phyloP scores from a whole-genome alignment of 2,329 filamentous ascomycete species.

The Ophiostoma triangulosporum region DNA sequence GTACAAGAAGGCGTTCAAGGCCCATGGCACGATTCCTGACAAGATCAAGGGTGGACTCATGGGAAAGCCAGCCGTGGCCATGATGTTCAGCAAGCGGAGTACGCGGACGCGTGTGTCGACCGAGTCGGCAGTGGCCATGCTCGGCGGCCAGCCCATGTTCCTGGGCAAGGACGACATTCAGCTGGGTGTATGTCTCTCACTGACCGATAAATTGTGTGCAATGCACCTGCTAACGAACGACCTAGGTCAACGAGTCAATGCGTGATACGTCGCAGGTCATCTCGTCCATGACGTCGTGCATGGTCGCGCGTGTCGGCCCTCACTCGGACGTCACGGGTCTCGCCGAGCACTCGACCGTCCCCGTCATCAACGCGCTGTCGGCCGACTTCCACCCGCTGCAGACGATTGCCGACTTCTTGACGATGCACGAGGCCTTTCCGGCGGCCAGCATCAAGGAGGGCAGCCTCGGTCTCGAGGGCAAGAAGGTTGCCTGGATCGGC shows the following conservation, averaged over 20 bases:
- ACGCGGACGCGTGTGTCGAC: constrained; percentile 90
- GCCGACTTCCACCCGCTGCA: constrained; percentile 90
- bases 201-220: neutral
- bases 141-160: constrained; percentile 95
- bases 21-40: constrained; percentile 31
- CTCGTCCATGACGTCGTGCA: constrained; percentile 80
- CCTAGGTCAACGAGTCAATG: constrained; percentile 78
- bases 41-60: constrained; percentile 49
- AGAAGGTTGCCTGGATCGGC: constrained; percentile 92
- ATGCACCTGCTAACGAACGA: neutral
- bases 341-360: constrained; percentile 60
- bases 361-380: constrained; percentile 77
- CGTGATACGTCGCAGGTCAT: constrained; percentile 85
- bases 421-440: constrained; percentile 67
- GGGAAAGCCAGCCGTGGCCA: constrained; percentile 64
- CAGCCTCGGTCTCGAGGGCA: constrained; percentile 56
- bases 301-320: constrained; percentile 65
- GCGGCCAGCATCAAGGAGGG: constrained; percentile 23
- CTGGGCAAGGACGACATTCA: constrained; percentile 93
- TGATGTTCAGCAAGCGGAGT: constrained; percentile 95
- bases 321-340: constrained; percentile 62
- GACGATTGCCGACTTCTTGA: constrained; percentile 86
- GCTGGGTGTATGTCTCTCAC: constrained; percentile 50
- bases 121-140: constrained; percentile 73
- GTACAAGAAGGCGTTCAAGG: constrained; percentile 65